Evolutionary conservation across 768 basidiomycete species (phyloP), one percentile per base, ranked within the genome.

Genomic region (Amanita molliuscula): DNA sequence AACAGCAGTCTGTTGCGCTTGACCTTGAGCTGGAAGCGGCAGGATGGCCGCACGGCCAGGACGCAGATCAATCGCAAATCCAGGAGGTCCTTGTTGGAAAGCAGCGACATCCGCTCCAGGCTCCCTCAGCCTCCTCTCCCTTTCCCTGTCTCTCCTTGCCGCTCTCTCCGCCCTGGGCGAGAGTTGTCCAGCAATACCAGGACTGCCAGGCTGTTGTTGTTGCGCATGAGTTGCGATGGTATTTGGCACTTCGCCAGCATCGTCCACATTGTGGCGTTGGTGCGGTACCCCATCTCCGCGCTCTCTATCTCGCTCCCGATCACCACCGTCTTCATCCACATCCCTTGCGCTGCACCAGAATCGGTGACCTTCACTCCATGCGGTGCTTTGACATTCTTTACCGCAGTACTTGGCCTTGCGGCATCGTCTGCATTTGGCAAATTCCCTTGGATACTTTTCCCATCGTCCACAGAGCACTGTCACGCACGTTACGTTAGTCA

Each of bases 341-440:
- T 76, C 76, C 56, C 71, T 75, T 9, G 80, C 84, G 53, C 79
- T 84, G 59, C 89, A 94, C 92, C 92, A 94, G 61, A 94, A 97
- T 50, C 94, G 73, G 63, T 97, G 94, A 0, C 95, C 94, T 58
- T 94, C 92, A 55, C 86, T 87, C 94, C 93, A 97, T 1, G 94
- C 95, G 15, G 84, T 88, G 56, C 88, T 91, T 70, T 96, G 94
- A 61, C 94, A 98, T 57, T 93, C 88, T 65, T 97, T 97, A 21
- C 91, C 91, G 59, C 96, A 98, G 63, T 98, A 99, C 65, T 99
- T 99, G 8, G 95, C 96, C 67, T 98, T 96, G 57, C 95, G 69
- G 67, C 96, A 99, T 56, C 95, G 72, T 45, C 96, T 66, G 61
- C 96, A 98, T 62, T 99, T 98, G 7, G 94, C 94, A 65, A 99